Conservation (phyloP, 1,139 yeast genomes). For the Kluyveromyces marxianus region DNA sequence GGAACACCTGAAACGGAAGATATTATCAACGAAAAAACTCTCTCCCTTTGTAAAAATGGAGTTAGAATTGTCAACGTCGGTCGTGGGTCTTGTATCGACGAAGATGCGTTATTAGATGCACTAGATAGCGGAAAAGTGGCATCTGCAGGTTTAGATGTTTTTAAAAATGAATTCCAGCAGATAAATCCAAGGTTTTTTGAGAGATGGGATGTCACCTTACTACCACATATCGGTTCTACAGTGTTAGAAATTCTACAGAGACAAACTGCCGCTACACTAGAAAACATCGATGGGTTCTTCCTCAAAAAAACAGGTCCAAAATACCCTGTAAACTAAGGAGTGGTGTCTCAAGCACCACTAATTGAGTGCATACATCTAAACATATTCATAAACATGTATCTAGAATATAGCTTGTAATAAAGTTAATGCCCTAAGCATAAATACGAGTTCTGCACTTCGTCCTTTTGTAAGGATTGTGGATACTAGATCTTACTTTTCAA, state of each 20-base stretch:
- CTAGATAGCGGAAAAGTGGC: constrained; percentile 58
- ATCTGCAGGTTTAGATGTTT: constrained; percentile 79
- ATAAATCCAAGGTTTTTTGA: constrained; percentile 45
- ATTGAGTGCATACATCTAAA: too few species aligned
- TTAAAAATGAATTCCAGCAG: constrained; percentile 52
- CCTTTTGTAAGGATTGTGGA: too few species aligned
- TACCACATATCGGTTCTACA: constrained; percentile 75
- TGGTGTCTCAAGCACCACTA: too few species aligned
- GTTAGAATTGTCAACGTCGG: constrained; percentile 72
- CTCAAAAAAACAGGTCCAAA: constrained; percentile 24
- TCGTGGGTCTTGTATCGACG: constrained; percentile 69
- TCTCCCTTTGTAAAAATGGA: constrained; percentile 42
- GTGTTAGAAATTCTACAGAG: constrained; percentile 40
- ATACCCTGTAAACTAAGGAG: constrained; percentile 15
- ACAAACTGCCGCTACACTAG: constrained; percentile 40
- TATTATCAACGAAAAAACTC: constrained; percentile 43
- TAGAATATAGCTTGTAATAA: too few species aligned
- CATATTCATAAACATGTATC: too few species aligned
- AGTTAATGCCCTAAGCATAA: too few species aligned
- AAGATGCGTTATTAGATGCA: constrained; percentile 60
- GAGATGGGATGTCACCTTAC: constrained; percentile 62
- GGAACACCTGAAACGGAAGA: constrained; percentile 52
- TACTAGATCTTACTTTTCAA: too few species aligned
- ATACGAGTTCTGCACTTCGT: too few species aligned
- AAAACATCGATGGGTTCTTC: constrained; percentile 41